Percentiles rank a stretch among this genome's conserved stretches.
Conservation (phyloP, 306 rosid genomes). For the Acacia melanoxylon region DNA sequence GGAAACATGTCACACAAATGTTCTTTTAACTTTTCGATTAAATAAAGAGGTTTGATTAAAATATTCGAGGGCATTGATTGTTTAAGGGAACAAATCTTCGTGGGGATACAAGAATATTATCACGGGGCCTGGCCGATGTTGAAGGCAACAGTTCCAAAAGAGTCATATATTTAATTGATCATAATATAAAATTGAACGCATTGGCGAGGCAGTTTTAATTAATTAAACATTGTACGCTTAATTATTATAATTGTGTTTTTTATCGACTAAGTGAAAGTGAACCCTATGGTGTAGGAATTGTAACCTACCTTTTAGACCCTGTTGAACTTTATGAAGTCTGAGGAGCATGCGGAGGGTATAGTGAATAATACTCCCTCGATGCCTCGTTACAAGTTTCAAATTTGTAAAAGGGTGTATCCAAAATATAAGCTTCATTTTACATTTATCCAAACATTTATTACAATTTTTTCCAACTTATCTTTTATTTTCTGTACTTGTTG, state of each 20-base stretch:
- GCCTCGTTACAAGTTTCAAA: no score
- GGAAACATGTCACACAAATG: background rate
- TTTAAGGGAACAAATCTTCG: conserved; percentile 33
- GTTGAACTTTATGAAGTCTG: background rate
- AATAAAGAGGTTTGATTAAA: background rate
- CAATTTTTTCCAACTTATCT: no score
- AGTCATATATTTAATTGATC: background rate
- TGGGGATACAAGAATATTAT: conserved; percentile 6
- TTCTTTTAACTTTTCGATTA: background rate
- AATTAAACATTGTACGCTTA: background rate
- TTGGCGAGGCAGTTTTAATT: background rate
- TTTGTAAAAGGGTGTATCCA: no score
- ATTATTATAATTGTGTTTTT: background rate
- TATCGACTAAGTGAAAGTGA: background rate
- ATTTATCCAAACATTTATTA: no score
- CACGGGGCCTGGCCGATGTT: conserved; percentile 22
- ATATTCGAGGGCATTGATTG: background rate
- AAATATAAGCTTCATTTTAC: no score
- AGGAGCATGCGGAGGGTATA: background rate
- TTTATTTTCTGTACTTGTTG: no score
- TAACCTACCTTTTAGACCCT: background rate
- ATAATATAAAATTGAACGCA: background rate
- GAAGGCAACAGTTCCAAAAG: background rate
- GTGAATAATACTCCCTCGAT: background rate
- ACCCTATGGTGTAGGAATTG: background rate